These are phyloP conservation scores for Gossypium laxum DNA, from an alignment of 441 rosid genomes.

Conservation along the genomic window DNA sequence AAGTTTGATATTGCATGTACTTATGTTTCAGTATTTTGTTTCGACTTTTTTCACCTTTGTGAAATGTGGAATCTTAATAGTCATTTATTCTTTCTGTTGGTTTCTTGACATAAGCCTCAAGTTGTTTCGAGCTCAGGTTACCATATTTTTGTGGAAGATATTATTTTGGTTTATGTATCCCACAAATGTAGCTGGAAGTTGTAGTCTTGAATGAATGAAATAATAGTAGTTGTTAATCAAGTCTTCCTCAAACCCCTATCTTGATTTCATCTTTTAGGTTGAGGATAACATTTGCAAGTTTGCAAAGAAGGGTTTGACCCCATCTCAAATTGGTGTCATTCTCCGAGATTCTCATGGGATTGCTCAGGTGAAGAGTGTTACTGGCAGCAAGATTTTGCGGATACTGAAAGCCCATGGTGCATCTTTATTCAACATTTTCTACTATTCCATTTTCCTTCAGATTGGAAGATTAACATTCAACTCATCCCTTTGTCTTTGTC, in stretches of 20 bases:
- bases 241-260: not conserved
- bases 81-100: not conserved
- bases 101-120: not conserved
- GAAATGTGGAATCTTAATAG: not conserved
- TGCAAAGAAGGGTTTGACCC: constrained; percentile 72
- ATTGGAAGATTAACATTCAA: not conserved
- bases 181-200: not conserved
- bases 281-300: constrained; percentile 70
- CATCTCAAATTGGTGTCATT: constrained; percentile 75
- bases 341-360: constrained; percentile 76
- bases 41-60: not conserved
- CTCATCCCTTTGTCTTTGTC: not conserved
- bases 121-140: not conserved
- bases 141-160: not conserved
- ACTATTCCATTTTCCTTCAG: not conserved
- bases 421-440: not conserved
- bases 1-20: not conserved
- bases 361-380: constrained; percentile 66
- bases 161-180: not conserved
- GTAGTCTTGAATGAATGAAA: not conserved
- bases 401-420: constrained; percentile 59
- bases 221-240: not conserved
- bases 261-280: constrained; percentile 29
- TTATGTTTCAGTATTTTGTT: not conserved
- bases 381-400: constrained; percentile 65